Evolutionary conservation across 1,284 basidiomycete genomes (phyloP).

Genomic region (Austropuccinia psidii): DNA sequence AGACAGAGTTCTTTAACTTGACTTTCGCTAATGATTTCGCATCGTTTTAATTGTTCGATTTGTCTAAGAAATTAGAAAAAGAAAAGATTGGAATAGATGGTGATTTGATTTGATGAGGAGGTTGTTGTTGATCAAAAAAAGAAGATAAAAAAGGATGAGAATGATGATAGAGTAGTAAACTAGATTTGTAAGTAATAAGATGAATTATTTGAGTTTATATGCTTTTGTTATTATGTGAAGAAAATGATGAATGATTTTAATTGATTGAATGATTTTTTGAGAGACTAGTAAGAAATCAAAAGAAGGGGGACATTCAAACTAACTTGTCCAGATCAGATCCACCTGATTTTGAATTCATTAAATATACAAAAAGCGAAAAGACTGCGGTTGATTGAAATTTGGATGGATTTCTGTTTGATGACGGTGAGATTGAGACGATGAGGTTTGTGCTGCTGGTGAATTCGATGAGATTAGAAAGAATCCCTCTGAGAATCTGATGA

Average conservation of each 20-base stretch:
- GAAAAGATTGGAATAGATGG: not conserved
- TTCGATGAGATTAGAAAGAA: too few relatives aligned
- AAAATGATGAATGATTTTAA: not conserved
- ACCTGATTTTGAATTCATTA: constrained; percentile 26
- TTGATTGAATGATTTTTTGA: not conserved
- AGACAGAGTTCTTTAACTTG: constrained; percentile 86
- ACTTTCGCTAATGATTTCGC: constrained; percentile 85
- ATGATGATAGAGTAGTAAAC: not conserved
- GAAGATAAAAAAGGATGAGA: not conserved
- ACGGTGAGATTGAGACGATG: too few relatives aligned
- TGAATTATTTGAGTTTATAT: not conserved
- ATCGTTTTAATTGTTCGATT: constrained; percentile 67
- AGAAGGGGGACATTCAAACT: not conserved
- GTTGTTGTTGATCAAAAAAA: not conserved
- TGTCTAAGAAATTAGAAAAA: constrained; percentile 40
- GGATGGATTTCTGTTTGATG: too few relatives aligned
- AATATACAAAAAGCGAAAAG: not conserved
- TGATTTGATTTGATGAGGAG: not conserved
- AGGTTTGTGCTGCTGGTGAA: too few relatives aligned
- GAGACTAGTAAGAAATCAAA: not conserved
- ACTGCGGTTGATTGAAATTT: not conserved
- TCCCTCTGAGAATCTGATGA: too few relatives aligned
- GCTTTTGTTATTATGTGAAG: not conserved
- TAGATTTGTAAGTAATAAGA: not conserved
- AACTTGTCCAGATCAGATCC: constrained; percentile 35